phyloP scores from a whole-genome alignment of 169 alveolate species.

The Babesia bigemina region DNA sequence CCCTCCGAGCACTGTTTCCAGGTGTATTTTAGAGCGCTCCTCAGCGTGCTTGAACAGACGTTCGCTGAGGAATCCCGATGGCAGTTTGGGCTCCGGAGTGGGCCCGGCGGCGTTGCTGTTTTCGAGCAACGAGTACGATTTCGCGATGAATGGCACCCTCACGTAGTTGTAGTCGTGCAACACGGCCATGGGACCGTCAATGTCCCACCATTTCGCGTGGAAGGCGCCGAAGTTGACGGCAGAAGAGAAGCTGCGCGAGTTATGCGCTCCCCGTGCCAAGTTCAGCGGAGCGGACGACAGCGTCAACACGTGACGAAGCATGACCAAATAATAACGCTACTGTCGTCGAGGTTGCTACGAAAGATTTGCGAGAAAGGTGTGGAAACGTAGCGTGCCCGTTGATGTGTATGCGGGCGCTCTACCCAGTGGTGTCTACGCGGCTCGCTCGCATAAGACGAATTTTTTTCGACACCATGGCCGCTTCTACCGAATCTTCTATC shows the following conservation, averaged over 20 bases:
- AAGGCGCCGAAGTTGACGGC: conserved; percentile 39
- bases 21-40: conserved; percentile 28
- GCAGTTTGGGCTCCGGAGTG: neutral
- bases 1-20: conserved; percentile 49
- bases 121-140: conserved; percentile 29
- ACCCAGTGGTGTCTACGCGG: too few relatives aligned
- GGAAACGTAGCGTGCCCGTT: too few relatives aligned
- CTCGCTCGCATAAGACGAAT: too few relatives aligned
- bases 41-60: conserved; percentile 21
- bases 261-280: neutral
- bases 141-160: conserved; percentile 64
- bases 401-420: too few relatives aligned
- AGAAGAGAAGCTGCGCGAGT: neutral
- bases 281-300: neutral
- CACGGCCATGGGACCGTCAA: conserved; percentile 62
- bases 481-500: neutral
- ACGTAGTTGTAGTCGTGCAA: conserved; percentile 71
- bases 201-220: conserved; percentile 62
- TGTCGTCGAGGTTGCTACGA: too few relatives aligned
- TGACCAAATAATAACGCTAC: neutral
- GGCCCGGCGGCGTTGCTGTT: neutral
- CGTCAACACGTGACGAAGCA: neutral
- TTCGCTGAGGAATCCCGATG: neutral
- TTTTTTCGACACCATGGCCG: conserved; percentile 13
- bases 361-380: too few relatives aligned